Base-by-base conservation (phyloP, 2,329 filamentous ascomycete genomes). In the Hypoxylon sp. region DNA sequence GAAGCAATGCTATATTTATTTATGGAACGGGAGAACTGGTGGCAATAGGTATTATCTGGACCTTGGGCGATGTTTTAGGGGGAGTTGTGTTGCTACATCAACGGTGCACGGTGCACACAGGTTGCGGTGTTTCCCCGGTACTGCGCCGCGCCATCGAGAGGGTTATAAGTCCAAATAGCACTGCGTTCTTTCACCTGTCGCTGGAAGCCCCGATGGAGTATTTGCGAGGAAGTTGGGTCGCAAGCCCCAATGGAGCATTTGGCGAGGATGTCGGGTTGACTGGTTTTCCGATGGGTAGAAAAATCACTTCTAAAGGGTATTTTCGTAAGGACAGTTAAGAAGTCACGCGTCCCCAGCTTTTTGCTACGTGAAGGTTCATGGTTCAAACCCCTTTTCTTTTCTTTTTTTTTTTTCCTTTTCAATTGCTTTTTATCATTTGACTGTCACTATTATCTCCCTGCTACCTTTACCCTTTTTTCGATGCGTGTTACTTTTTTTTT, bases 341-440 rank as follows among this genome's bases (percentile, higher is more conserved):
- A 53, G 29, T 53, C 50, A 37, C 31, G 50, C 31, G 29, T 37
- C 29, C 50, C 33, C 50, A 50, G 46, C 46, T 50, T 37, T 53
- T 53, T 53, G 14, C 6, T 53, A 22, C 31, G 17, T 24, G 3
- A 5, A 35, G 29, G 17, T 35, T 14, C 50, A 13, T 3, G 50
- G 50, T 37, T 37, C 50, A 14, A 53, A 35, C 5, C 11, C 22
- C 22, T 29, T 50, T 50, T 50, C 29, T 24, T 24, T n/a, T 3
- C 46, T 3, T n/a, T 50, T 50, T 50, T 50, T 50, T 29, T 50
- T 47, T 11, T 11, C 1, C 13, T 26, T 47, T 29, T 11, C 3
- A 22, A 4, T 44, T 31, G 29, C 6, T 31, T 44, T 44, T 5
- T 44, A 44, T 44, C 10, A 22, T 17, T 42, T 44, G 39, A 22